phyloP scores from a whole-genome alignment of 2,329 filamentous ascomycete genomes.

The Colletotrichum coccodes region DNA sequence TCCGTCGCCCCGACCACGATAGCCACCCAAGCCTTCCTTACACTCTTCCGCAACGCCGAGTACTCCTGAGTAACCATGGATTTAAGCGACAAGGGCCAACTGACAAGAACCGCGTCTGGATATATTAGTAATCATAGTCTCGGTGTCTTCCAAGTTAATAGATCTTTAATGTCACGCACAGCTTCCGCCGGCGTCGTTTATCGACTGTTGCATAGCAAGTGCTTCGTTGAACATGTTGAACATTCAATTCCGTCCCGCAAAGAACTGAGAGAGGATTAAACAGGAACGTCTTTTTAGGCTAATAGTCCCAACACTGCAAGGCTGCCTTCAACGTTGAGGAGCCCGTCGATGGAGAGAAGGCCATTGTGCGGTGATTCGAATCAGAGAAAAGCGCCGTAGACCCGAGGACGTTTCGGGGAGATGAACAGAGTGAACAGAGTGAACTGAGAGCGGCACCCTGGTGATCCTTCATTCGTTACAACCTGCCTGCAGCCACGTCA shows the following conservation, averaged over 20 bases:
- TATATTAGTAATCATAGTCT: neutral
- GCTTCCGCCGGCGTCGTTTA: neutral
- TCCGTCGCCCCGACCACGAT: neutral
- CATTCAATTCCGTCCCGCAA: neutral
- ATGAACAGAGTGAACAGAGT: too few relatives aligned
- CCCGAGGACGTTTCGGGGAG: neutral
- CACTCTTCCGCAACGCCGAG: neutral
- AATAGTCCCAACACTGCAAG: slow-evolving; percentile 5
- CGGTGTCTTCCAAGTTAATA: neutral
- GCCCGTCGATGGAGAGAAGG: neutral
- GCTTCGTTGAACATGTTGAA: neutral
- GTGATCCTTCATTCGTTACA: neutral
- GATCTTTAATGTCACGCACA: neutral
- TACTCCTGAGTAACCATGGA: neutral
- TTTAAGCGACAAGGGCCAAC: neutral
- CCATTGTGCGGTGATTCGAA: neutral
- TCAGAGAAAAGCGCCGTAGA: neutral
- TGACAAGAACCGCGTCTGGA: neutral
- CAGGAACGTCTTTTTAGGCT: neutral
- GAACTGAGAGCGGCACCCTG: neutral
- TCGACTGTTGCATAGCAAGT: neutral
- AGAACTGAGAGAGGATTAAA: neutral
- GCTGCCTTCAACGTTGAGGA: neutral
- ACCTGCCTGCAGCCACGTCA: neutral
- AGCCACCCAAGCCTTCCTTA: neutral